These are phyloP conservation scores for Euphorbia schlechtendalii DNA, from an alignment of 441 rosid species.

Conservation along the genomic window DNA sequence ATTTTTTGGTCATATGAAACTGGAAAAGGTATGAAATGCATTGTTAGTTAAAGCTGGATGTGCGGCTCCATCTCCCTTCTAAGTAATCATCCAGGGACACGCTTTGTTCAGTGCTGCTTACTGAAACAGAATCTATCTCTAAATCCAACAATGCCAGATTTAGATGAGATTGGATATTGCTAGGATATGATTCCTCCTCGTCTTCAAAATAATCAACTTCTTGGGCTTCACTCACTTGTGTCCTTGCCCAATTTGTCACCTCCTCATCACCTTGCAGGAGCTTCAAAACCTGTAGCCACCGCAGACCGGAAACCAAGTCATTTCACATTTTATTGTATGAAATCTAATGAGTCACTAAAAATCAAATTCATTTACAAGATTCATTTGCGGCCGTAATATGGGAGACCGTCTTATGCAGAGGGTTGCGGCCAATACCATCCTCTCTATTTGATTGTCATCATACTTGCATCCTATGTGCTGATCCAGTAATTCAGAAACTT, in stretches of 20 bases:
- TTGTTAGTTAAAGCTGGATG: constrained; percentile 60
- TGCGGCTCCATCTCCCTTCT: constrained; percentile 70
- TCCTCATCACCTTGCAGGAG: constrained; percentile 75
- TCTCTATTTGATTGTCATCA: constrained; percentile 42
- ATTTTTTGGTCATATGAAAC: neutral
- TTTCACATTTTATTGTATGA: neutral
- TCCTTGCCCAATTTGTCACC: constrained; percentile 60
- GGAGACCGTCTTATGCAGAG: constrained; percentile 69
- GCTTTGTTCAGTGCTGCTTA: constrained; percentile 49
- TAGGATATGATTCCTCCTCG: constrained; percentile 43
- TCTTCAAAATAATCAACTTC: constrained; percentile 32
- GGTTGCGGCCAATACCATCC: constrained; percentile 78
- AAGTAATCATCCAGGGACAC: constrained; percentile 66
- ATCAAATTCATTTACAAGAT: constrained; percentile 38
- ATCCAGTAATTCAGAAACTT: constrained; percentile 60
- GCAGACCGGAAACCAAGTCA: neutral
- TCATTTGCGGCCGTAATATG: constrained; percentile 56
- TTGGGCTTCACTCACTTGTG: constrained; percentile 44
- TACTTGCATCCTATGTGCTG: constrained; percentile 38
- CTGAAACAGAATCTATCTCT: constrained; percentile 62
- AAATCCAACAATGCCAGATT: constrained; percentile 71
- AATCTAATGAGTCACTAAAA: neutral
- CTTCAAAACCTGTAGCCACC: constrained; percentile 56
- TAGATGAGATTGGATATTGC: constrained; percentile 65
- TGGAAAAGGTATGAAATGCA: too few relatives aligned